Evolutionary conservation across 352 stramenopile genomes (phyloP).

Genomic region (Globisporangium abappressorium): DNA sequence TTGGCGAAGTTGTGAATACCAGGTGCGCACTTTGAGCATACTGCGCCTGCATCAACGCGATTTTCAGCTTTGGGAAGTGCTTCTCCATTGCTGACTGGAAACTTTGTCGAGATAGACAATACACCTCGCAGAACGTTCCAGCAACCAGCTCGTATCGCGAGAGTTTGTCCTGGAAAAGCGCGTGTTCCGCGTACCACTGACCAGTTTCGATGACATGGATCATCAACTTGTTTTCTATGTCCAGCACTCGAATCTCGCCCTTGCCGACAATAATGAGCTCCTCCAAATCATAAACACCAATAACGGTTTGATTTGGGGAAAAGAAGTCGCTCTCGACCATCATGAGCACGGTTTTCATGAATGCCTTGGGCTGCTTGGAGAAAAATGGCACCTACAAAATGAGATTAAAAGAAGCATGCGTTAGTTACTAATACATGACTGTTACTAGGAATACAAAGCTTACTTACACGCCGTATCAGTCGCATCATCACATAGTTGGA

Average conservation of each 20-base stretch:
- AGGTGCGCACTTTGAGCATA: background rate
- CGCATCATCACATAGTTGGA: constrained; percentile 20
- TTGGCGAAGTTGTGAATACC: background rate
- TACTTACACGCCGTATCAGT: constrained; percentile 14
- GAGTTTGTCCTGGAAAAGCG: constrained; percentile 22
- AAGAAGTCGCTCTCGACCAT: constrained; percentile 24
- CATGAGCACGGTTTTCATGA: constrained; percentile 19
- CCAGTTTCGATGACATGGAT: constrained; percentile 16
- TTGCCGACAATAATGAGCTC: constrained; percentile 19
- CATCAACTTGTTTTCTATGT: constrained; percentile 11
- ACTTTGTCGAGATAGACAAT: constrained; percentile 18
- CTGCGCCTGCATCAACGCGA: constrained; percentile 12
- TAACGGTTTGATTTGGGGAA: constrained; percentile 18
- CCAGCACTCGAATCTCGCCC: constrained; percentile 22
- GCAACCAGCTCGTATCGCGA: constrained; percentile 21
- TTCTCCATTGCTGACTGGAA: constrained; percentile 15
- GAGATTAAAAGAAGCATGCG: background rate
- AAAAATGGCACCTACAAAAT: constrained; percentile 22
- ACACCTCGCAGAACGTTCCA: constrained; percentile 26
- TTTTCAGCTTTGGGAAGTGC: constrained; percentile 13
- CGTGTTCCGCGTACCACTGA: constrained; percentile 20
- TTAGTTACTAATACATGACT: background rate
- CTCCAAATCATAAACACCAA: constrained; percentile 14
- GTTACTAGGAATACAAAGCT: background rate
- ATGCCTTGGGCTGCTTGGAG: constrained; percentile 14